These are phyloP conservation scores for Claviceps digitariae DNA, from an alignment of 2,329 filamentous ascomycete genomes.

Conservation along the genomic window DNA sequence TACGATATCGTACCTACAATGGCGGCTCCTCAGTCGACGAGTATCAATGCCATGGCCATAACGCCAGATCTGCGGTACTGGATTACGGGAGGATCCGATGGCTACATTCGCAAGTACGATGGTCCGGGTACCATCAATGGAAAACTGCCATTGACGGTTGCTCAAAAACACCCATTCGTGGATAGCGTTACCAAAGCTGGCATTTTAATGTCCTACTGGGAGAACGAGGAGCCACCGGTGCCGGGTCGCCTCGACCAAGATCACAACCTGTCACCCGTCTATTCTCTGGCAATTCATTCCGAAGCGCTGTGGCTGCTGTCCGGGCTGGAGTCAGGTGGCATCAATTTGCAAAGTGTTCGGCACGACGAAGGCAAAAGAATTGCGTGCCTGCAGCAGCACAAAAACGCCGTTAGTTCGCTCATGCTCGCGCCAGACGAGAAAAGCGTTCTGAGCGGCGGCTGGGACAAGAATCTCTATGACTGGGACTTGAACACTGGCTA, in stretches of 20 bases:
- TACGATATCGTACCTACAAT: slow-evolving; percentile 98
- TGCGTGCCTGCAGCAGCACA: slow-evolving; percentile 66
- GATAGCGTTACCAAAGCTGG: slow-evolving; percentile 95
- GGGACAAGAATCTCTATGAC: slow-evolving; percentile 89
- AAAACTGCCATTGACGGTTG: slow-evolving; percentile 84
- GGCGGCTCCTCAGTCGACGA: slow-evolving; percentile 88
- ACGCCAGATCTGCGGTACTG: slow-evolving; percentile 93
- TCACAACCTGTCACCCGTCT: slow-evolving; percentile 69
- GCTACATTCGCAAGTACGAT: slow-evolving; percentile 94
- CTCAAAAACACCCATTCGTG: slow-evolving; percentile 91
- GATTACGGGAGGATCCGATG: slow-evolving; percentile 85
- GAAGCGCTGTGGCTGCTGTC: slow-evolving; percentile 85
- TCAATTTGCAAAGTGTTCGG: slow-evolving; percentile 84
- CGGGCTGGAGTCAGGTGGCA: slow-evolving; percentile 77
- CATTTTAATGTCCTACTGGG: slow-evolving; percentile 93
- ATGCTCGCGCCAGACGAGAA: slow-evolving; percentile 72
- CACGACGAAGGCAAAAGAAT: slow-evolving; percentile 93
- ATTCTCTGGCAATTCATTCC: slow-evolving; percentile 83
- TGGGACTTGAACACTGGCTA: slow-evolving; percentile 90
- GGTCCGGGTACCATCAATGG: slow-evolving; percentile 91
- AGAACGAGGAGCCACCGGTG: slow-evolving; percentile 67
- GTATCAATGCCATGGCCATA: slow-evolving; percentile 81
- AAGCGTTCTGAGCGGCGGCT: slow-evolving; percentile 80
- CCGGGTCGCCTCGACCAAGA: slow-evolving; percentile 39
- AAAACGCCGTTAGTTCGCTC: slow-evolving; percentile 81